Evolutionary conservation across 495 filamentous ascomycete genomes (phyloP), one percentile per base, ranked within the genome.

Genomic region (Peziza echinospora): DNA sequence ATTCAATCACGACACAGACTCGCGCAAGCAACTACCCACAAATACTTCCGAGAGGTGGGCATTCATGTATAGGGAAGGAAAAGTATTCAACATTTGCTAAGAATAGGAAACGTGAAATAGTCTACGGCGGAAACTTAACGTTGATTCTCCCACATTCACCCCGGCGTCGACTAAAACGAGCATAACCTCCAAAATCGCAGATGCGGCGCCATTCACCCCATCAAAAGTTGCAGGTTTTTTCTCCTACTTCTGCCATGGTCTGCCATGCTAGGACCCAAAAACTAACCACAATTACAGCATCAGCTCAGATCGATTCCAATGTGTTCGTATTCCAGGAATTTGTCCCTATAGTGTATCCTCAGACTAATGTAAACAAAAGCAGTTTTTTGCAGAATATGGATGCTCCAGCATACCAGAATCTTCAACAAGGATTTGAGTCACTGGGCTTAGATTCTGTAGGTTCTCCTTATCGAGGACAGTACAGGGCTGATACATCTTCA

Each of bases 141-240:
- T 92, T 54, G 89, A 96, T 52, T 94, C 89, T 10, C 89, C 91
- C 11, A 80, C 87, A 37, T 97, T 97, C 53, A 93, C 84, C 1
- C 91, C 89, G 49, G 69, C 65, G 63, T 71, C 61, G 63, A 70
- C 47, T 57, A 54, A 58, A 43, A 68, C 71, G 25, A 68, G 71
- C 17, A 78, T 96, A 48, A 87, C 86, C 5, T 84, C 85, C 1
- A 84, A 86, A 62, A 77, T 81, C 48, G 91, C 78, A 2, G 84
- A 68, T 63, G 89, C 89, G n/a, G 80, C 83, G 43, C 78, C 84
- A 9, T 97, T 97, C 53, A 92, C 84, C 30, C 89, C 89, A 16
- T 62, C 53, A 19, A 41, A 41, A 37, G 43, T 41, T 44, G 40
- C 47, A 44, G 47, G 60, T 62, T 47, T 58, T 52, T 57, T 48